phyloP scores from a whole-genome alignment of 768 basidiomycete species.

The Russula abietina region DNA sequence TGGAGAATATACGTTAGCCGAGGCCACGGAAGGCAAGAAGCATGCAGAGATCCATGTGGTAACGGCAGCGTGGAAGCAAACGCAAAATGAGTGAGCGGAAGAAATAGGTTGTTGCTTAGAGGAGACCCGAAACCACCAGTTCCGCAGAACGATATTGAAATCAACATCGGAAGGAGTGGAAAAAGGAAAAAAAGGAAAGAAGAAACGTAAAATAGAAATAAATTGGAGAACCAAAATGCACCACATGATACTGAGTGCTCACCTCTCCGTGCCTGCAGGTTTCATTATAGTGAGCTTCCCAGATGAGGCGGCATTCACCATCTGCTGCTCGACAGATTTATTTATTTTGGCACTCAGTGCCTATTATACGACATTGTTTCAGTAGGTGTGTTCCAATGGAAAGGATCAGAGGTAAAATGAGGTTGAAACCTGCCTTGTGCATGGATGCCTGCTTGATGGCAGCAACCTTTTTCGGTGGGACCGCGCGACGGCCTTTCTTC shows the following conservation, averaged over 20 bases:
- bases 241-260: constrained; percentile 9
- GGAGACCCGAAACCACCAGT: no score
- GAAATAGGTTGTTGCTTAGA: not conserved
- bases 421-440: constrained; percentile 47
- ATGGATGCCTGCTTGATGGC: constrained; percentile 70
- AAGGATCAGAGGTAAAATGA: not conserved
- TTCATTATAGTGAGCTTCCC: constrained; percentile 95
- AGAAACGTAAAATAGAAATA: not conserved
- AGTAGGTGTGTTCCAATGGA: not conserved
- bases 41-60: constrained; percentile 18
- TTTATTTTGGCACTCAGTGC: constrained; percentile 86
- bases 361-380: constrained; percentile 36
- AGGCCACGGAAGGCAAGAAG: constrained; percentile 9
- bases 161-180: not conserved
- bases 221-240: not conserved
- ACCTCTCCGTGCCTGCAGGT: constrained; percentile 44
- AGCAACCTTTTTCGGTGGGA: constrained; percentile 75
- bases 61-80: not conserved
- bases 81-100: not conserved
- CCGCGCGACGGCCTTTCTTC: constrained; percentile 73
- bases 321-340: constrained; percentile 85
- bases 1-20: constrained; percentile 9
- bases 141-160: not conserved
- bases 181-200: not conserved
- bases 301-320: constrained; percentile 81